Base-by-base conservation (phyloP, 306 rosid genomes). In the Dalbergia cultrata region DNA sequence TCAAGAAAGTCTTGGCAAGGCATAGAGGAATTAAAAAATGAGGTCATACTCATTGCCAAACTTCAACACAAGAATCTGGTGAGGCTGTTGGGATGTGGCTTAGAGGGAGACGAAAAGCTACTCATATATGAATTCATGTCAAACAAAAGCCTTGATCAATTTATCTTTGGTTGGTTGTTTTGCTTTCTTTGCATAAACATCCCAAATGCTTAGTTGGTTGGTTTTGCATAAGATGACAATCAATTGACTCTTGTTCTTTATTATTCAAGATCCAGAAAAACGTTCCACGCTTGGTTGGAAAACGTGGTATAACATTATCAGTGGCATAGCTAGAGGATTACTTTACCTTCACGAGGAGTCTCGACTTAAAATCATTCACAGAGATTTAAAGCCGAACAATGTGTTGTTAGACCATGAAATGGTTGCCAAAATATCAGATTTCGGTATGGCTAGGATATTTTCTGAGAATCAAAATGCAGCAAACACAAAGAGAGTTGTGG, bases 51-150 rank as follows among this genome's bases (percentile, higher is more conserved):
- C 9, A 82, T 92, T 18, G 84, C 89, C 9, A 90, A 89, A 74
- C 95, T 92, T 71, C 95, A 92, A 56, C 93, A 87, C 33, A 86
- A 77, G 74, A 92, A 90, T 82, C 86, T 92, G 34, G 91, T 89
- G 71, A 88, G 85, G 83, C 85, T 92, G 19, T 60, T 92, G 52
- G 97, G 93, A 0, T 92, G 85, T 65, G 69, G 85, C 78, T 35
- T 88, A 44, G 92, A 89, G 31, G 90, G 70, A 84, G 87, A 88
- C 1, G 97, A 90, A 74, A 88, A 85, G 81, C 52, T 89, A 16
- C 89, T 88, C 21, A 56, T 90, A 34, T 90, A 90, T 57, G 97
- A 92, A 69, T 87, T 81, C 83, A 81, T 89, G 87, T 88, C 91
- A 64, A 90, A 92, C 70, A 84, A 76, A 83, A 90, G 94, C 78